Evolutionary conservation across 78 protist genomes (phyloP).

Genomic region (Mantamonas sphyraenae): DNA sequence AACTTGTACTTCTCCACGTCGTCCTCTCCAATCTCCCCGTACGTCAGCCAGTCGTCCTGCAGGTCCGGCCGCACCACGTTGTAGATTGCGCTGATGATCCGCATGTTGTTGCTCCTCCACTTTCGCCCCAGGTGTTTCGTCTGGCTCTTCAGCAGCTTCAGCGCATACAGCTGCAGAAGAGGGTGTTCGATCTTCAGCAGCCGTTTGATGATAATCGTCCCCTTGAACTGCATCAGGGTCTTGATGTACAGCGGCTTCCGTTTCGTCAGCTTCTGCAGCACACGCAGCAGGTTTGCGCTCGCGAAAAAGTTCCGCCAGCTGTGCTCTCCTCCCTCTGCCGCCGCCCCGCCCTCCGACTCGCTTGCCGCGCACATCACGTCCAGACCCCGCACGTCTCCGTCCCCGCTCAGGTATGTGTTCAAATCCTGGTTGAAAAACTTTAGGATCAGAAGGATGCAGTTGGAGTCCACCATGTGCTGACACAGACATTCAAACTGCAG

Average conservation of each 20-base stretch:
- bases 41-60: background rate
- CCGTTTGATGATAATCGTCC: background rate
- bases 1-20: background rate
- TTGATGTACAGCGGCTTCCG: background rate
- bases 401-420: background rate
- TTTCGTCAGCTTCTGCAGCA: background rate
- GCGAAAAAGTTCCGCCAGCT: background rate
- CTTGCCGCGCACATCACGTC: no score
- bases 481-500: background rate
- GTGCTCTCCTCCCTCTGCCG: no score
- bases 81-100: background rate
- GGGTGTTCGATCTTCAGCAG: background rate
- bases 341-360: no score
- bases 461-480: background rate
- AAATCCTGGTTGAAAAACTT: background rate
- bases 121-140: background rate
- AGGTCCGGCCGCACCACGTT: background rate
- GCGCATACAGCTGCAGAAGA: background rate
- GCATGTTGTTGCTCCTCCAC: background rate
- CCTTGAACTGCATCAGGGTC: background rate
- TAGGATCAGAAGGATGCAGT: background rate
- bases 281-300: background rate
- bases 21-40: background rate
- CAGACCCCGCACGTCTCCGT: background rate
- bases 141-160: background rate